phyloP scores from a whole-genome alignment of 495 filamentous ascomycete species.

The Clohesyomyces aquaticus region DNA sequence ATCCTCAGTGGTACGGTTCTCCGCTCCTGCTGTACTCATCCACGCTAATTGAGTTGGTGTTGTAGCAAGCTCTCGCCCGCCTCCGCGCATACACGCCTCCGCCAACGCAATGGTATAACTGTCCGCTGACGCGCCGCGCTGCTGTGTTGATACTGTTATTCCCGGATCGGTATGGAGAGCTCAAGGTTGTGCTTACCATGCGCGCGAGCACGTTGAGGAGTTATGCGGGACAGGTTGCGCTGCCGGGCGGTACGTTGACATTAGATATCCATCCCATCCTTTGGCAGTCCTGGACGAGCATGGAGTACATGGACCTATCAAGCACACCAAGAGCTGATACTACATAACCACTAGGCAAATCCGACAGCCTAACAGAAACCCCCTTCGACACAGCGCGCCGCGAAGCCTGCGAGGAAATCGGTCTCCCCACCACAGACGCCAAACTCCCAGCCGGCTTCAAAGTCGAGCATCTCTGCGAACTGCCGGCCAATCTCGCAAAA shows the following conservation, averaged over 20 bases:
- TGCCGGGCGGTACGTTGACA: constrained; percentile 87
- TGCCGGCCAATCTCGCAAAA: constrained; percentile 77
- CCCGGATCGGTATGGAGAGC: constrained; percentile 73
- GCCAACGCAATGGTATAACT: constrained; percentile 61
- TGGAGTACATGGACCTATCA: neutral
- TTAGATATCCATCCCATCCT: constrained; percentile 30
- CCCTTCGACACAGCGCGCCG: constrained; percentile 78
- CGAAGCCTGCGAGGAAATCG: constrained; percentile 91
- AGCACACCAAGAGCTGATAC: neutral
- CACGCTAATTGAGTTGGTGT: neutral
- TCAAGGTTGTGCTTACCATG: constrained; percentile 85
- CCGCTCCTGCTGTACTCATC: neutral
- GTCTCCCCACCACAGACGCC: constrained; percentile 67
- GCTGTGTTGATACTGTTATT: constrained; percentile 86
- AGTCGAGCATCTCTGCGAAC: constrained; percentile 82
- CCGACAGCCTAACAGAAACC: constrained; percentile 54
- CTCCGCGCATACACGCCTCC: constrained; percentile 71
- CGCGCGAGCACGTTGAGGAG: constrained; percentile 73
- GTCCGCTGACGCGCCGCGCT: constrained; percentile 73
- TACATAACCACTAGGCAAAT: constrained; percentile 49
- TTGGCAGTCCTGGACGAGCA: neutral
- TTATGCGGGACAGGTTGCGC: constrained; percentile 78
- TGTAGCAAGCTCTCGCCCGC: constrained; percentile 66
- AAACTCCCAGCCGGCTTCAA: constrained; percentile 70
- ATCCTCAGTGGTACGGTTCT: constrained; percentile 24